A percentile compares a stretch with the other conserved stretches of the same genome.
phyloP scores from a whole-genome alignment of 805 yeast species.

The Starmerella khaoyaiensis region DNA sequence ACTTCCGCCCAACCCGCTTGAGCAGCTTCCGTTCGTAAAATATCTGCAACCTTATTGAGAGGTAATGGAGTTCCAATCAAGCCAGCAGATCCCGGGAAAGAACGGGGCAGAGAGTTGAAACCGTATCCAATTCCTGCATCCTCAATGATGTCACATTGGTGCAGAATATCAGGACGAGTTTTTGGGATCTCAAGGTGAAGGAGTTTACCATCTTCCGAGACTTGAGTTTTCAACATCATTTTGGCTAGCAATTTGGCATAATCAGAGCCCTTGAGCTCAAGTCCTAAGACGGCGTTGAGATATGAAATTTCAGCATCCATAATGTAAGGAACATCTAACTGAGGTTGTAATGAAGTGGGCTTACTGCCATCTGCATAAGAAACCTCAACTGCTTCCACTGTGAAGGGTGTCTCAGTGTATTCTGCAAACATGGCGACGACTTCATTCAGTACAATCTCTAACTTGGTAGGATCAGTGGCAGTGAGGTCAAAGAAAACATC shows the following conservation, averaged over 20 bases:
- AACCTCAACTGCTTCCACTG: conserved; percentile 80
- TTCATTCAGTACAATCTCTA: conserved; percentile 83
- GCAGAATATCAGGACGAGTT: conserved; percentile 90
- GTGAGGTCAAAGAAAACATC: conserved; percentile 89
- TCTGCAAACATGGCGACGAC: conserved; percentile 91
- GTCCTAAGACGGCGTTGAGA: conserved; percentile 88
- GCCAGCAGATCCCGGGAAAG: conserved; percentile 66
- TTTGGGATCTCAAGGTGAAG: conserved; percentile 61
- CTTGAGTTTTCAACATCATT: conserved; percentile 65
- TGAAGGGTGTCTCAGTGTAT: conserved; percentile 69
- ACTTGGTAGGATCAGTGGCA: conserved; percentile 89
- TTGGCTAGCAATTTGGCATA: conserved; percentile 55
- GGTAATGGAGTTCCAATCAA: conserved; percentile 78
- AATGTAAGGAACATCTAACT: conserved; percentile 44
- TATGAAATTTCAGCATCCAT: conserved; percentile 67
- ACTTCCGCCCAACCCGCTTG: conserved; percentile 96
- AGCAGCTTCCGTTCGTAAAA: conserved; percentile 77
- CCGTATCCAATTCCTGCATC: conserved; percentile 97
- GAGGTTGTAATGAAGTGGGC: conserved; percentile 54
- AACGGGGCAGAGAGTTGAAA: conserved; percentile 71
- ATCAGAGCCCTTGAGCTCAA: conserved; percentile 53
- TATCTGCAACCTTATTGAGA: conserved; percentile 80
- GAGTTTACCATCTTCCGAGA: conserved; percentile 33
- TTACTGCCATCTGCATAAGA: conserved; percentile 58
- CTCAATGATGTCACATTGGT: conserved; percentile 97